Percentiles rank a stretch among this genome's conserved stretches.
These are phyloP conservation scores for Apiospora sp. DNA, from an alignment of 2,329 filamentous ascomycete species.

Conservation along the genomic window DNA sequence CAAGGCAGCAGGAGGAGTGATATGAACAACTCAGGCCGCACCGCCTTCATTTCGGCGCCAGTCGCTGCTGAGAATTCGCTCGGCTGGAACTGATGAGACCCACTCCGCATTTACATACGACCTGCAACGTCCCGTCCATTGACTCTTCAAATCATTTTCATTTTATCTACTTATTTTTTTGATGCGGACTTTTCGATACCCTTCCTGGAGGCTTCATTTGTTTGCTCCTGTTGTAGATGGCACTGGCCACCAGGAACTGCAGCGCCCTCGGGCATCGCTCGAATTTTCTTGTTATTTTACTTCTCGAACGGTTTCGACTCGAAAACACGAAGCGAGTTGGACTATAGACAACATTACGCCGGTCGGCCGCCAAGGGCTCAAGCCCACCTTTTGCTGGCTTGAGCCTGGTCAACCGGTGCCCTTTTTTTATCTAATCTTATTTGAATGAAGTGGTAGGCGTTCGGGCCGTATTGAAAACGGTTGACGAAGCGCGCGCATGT, in stretches of 20 bases:
- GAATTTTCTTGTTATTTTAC: constrained; percentile 44
- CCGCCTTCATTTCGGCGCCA: constrained; percentile 81
- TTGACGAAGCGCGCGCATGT: background rate
- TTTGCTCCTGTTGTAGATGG: constrained; percentile 32
- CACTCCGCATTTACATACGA: constrained; percentile 36
- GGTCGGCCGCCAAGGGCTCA: constrained; percentile 38
- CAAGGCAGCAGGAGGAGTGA: constrained; percentile 71
- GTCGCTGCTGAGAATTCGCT: constrained; percentile 94
- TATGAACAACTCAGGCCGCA: constrained; percentile 61
- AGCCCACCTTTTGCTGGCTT: constrained; percentile 46
- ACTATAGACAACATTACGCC: constrained; percentile 27
- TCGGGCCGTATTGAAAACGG: constrained; percentile 6
- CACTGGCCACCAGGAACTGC: constrained; percentile 40
- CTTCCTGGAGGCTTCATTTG: constrained; percentile 46
- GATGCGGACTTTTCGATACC: constrained; percentile 50
- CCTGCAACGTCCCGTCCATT: constrained; percentile 42
- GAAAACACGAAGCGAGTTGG: constrained; percentile 28
- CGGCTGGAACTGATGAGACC: constrained; percentile 82
- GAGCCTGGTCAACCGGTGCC: constrained; percentile 29
- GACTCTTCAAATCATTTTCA: constrained; percentile 32
- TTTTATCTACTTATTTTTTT: constrained; percentile 35
- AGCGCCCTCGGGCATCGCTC: constrained; percentile 39
- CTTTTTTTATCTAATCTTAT: constrained; percentile 28
- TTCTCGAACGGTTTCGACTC: constrained; percentile 35
- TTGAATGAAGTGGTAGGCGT: constrained; percentile 16